Conservation (phyloP, 2,329 filamentous ascomycete species). For the Clarireedia monteithiana region DNA sequence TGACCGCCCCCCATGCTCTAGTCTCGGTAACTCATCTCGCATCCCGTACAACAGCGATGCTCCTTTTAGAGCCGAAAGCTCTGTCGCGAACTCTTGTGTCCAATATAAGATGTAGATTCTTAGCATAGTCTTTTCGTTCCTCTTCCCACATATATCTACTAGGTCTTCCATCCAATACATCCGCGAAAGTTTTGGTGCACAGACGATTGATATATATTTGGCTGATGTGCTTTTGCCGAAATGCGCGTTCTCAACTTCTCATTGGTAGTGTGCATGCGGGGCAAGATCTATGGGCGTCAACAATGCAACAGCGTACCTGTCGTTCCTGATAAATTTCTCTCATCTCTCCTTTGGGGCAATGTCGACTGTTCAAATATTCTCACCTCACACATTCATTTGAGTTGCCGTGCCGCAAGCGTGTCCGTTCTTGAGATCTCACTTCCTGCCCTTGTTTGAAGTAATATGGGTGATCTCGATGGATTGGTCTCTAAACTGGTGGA, state of each 20-base stretch:
- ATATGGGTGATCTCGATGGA: constrained; percentile 36
- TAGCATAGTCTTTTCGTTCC: too few relatives aligned
- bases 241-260: background rate
- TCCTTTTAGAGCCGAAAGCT: too few relatives aligned
- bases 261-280: background rate
- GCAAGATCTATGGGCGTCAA: background rate
- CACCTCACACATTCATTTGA: background rate
- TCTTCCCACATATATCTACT: too few relatives aligned
- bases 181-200: background rate
- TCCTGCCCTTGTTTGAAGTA: constrained; percentile 7
- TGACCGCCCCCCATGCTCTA: too few relatives aligned
- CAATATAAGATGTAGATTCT: too few relatives aligned
- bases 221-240: background rate
- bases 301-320: background rate
- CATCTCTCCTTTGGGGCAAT: background rate
- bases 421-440: background rate
- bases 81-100: too few relatives aligned
- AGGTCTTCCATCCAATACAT: background rate
- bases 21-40: too few relatives aligned
- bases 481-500: constrained; percentile 38
- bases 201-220: background rate
- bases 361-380: background rate
- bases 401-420: too few relatives aligned
- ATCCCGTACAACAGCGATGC: too few relatives aligned
- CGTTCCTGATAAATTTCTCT: background rate